Evolutionary conservation across 108 stramenopile species (phyloP).

Genomic region (Nitzschia palea): DNA sequence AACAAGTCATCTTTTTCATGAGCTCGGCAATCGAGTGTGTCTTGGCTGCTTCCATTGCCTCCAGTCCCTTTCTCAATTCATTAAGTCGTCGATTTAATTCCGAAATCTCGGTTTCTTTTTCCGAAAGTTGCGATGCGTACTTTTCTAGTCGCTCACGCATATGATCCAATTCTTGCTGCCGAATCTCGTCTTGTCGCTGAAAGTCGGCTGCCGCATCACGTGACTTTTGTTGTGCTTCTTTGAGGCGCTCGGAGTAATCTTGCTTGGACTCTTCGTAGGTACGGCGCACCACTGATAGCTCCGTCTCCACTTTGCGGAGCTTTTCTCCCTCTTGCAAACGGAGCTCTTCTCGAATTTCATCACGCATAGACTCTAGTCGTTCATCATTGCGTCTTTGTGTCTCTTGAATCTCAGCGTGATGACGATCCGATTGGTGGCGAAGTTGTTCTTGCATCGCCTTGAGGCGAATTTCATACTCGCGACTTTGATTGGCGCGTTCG

Average conservation of each 20-base stretch:
- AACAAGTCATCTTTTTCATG: slow-evolving; percentile 14
- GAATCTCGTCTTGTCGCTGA: slow-evolving; percentile 26
- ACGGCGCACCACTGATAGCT: slow-evolving; percentile 12
- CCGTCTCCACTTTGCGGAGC: slow-evolving; percentile 11
- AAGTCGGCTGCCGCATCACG: slow-evolving; percentile 36
- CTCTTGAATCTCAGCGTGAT: slow-evolving; percentile 42
- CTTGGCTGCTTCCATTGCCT: slow-evolving; percentile 14
- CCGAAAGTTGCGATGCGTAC: slow-evolving; percentile 16
- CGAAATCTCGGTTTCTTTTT: slow-evolving; percentile 27
- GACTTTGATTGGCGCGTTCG: slow-evolving; percentile 27
- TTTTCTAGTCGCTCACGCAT: slow-evolving; percentile 28
- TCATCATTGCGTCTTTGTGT: slow-evolving; percentile 41
- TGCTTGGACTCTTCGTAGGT: slow-evolving; percentile 33
- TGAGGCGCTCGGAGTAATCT: slow-evolving; percentile 18
- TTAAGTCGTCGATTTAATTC: slow-evolving; percentile 10
- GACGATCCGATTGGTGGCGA: slow-evolving; percentile 44
- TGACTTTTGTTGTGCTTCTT: slow-evolving; percentile 32
- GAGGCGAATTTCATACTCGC: slow-evolving; percentile 44
- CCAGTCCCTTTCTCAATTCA: slow-evolving; percentile 9
- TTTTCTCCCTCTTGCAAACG: slow-evolving; percentile 25
- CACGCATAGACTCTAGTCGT: slow-evolving; percentile 37
- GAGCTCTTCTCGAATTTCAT: slow-evolving; percentile 31
- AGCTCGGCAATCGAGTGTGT: slow-evolving; percentile 13
- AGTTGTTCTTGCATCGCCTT: slow-evolving; percentile 52
- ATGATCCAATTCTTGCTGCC: slow-evolving; percentile 40